Conservation (phyloP, 805 yeast genomes). For the Isabelozyma heimii region DNA sequence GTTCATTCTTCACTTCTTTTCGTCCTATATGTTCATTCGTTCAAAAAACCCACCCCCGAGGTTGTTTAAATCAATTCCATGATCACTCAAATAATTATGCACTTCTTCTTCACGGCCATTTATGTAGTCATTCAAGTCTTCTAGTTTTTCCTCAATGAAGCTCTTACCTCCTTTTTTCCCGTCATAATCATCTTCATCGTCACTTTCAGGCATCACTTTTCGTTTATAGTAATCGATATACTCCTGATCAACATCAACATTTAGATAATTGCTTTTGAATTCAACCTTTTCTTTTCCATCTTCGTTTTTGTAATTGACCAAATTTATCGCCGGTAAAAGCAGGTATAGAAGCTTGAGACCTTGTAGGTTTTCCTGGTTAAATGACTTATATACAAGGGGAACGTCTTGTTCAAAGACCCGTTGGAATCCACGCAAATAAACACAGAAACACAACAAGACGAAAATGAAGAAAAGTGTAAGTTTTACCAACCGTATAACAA, state of each 20-base stretch:
- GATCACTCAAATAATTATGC: conserved; percentile 1
- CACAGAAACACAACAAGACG: conserved; percentile 8
- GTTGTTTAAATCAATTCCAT: conserved; percentile 2
- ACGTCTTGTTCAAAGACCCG: conserved; percentile 13
- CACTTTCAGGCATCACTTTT: neutral
- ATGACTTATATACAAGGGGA: conserved; percentile 4
- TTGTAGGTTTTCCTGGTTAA: neutral
- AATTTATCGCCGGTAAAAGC: neutral
- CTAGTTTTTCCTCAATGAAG: neutral
- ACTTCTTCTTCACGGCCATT: conserved; percentile 1
- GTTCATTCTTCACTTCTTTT: no score
- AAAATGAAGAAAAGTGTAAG: conserved; percentile 11
- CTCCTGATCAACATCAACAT: conserved; percentile 1
- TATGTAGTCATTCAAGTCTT: neutral
- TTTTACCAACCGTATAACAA: conserved; percentile 17
- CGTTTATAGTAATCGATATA: conserved; percentile 7
- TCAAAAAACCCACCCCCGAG: neutral
- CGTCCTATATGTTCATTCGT: neutral
- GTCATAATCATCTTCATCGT: neutral
- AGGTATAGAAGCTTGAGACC: neutral
- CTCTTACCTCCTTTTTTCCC: neutral
- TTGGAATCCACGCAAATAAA: conserved; percentile 21
- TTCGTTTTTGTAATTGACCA: neutral
- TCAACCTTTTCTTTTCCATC: neutral
- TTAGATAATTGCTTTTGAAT: neutral